Evolutionary conservation across 2,329 filamentous ascomycete genomes (phyloP), one percentile per base, ranked within the genome.

Genomic region (Beauveria varroae): DNA sequence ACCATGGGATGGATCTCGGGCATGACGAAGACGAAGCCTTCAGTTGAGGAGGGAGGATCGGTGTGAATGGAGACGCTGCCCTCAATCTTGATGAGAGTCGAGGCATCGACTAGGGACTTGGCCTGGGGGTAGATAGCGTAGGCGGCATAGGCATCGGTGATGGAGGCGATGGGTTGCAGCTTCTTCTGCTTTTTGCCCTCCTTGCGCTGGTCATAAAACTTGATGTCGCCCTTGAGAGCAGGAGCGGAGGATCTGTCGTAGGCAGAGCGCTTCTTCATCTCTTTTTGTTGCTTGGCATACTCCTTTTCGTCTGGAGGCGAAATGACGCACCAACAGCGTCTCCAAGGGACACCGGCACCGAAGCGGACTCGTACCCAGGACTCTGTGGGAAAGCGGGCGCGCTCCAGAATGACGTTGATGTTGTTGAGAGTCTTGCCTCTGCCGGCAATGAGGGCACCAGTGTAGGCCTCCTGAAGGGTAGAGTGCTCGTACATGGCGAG

Each of bases 21-120:
- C 93, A 99, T 97, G 67, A 98, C 87, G 70, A 99, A 99, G 5
- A 99, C 91, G 68, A 97, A 97, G 0, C 95, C 95, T 72, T 99
- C 95, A 0, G 89, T 89, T 2, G 86, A 86, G 0, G 88, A 87
- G 26, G 91, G 86, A 9, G 90, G 87, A 14, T 86, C 84, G 0
- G 88, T 88, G 74, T 97, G 92, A 44, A 97, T 90, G 0, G 89
- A 92, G 63, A 99, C 91, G 64, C 86, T 86, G 10, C 93, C 95
- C 75, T 99, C 95, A 30, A 99, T 83, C 74, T 99, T 99, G 65
- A 98, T 83, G 63, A 99, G 77, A 0, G 93, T 97, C 1, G 95
- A 98, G 63, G 93, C 90, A 67, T 99, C 93, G 62, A 99, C 96
- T 44, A 99, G 79, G 0, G 91, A 89, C 74, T 96, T 96, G 18